phyloP scores from a whole-genome alignment of 129 eudicot species.

The Escallonia herrerae region DNA sequence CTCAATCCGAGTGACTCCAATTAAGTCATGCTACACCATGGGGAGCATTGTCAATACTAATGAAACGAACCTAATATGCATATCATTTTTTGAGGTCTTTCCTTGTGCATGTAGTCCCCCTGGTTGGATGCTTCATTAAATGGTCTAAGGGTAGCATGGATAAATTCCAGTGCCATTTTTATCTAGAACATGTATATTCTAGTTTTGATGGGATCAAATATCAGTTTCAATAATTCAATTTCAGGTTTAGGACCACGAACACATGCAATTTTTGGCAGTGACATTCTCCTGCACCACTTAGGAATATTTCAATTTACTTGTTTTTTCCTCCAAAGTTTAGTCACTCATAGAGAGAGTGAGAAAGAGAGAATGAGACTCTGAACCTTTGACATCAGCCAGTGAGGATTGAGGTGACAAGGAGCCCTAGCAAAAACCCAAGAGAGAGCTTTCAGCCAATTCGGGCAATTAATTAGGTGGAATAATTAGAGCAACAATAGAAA shows the following conservation, averaged over 20 bases:
- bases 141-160: too few species aligned
- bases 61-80: too few species aligned
- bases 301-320: constrained; percentile 1
- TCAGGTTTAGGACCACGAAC: constrained; percentile 17
- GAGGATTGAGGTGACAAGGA: constrained; percentile 9
- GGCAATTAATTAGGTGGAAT: too few species aligned
- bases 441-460: not conserved
- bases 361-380: not conserved
- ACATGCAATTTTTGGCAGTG: constrained; percentile 1
- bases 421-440: not conserved
- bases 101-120: too few species aligned
- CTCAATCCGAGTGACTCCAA: too few species aligned
- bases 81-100: too few species aligned
- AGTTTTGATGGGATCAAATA: not conserved
- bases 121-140: too few species aligned
- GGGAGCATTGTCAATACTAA: too few species aligned
- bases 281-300: not conserved
- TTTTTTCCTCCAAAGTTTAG: not conserved
- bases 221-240: not conserved
- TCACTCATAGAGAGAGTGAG: not conserved
- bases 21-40: too few species aligned
- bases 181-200: too few species aligned
- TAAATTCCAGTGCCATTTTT: too few species aligned
- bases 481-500: too few species aligned
- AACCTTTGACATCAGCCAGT: not conserved